Conservation (phyloP, 2,329 filamentous ascomycete species). For the Colletotrichum paranaense region DNA sequence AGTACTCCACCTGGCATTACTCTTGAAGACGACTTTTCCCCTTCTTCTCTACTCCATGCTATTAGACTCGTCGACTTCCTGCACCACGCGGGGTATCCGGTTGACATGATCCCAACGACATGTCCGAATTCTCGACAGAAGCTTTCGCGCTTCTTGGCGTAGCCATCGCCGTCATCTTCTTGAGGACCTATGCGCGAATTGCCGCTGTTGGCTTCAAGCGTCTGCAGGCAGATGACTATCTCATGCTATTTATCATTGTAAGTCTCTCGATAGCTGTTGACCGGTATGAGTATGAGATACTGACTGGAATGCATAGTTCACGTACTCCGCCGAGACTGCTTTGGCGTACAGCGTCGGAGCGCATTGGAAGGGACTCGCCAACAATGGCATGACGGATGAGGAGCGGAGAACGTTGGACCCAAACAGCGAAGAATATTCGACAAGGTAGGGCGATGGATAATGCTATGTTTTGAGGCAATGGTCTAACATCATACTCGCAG, state of each 20-base stretch:
- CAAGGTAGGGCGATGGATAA: constrained; percentile 41
- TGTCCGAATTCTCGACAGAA: constrained; percentile 44
- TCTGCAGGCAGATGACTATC: constrained; percentile 69
- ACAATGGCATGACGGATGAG: constrained; percentile 66
- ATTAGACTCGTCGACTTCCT: not conserved
- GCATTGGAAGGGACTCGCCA: constrained; percentile 59
- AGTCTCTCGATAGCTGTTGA: constrained; percentile 9
- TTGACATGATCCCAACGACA: constrained; percentile 18
- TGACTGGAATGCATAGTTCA: not conserved
- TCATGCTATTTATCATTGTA: constrained; percentile 42
- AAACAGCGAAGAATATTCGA: constrained; percentile 55
- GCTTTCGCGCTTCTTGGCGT: constrained; percentile 59
- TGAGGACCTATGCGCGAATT: constrained; percentile 63
- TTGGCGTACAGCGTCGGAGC: constrained; percentile 52
- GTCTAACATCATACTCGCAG: constrained; percentile 39
- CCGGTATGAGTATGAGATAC: not conserved
- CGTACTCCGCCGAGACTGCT: constrained; percentile 39
- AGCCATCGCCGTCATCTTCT: constrained; percentile 58
- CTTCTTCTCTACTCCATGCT: not conserved
- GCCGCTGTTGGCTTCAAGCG: constrained; percentile 57
- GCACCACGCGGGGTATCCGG: not conserved
- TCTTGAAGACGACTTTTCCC: not conserved
- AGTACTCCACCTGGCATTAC: not conserved
- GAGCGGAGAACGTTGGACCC: constrained; percentile 58
- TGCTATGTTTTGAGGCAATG: not conserved